Evolutionary conservation across 805 yeast species (phyloP), one percentile per base, ranked within the genome.

Genomic region (Maudiozyma barnettii): DNA sequence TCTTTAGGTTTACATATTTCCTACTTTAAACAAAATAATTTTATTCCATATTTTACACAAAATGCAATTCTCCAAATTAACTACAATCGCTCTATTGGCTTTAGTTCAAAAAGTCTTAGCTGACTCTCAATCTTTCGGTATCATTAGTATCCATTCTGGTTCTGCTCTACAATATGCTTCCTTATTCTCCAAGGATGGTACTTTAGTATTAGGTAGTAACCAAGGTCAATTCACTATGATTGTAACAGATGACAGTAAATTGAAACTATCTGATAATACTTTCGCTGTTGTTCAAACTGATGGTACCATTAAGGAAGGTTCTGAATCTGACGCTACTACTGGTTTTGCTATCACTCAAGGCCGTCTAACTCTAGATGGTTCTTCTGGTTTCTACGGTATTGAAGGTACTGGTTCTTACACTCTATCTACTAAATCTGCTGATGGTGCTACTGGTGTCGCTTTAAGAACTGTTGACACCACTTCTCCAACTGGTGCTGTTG

Each of bases 311-410:
- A 52, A 47, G 13, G 54, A 51, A 21, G 60, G 60, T 39, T 45
- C 54, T 23, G 57, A 52, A 46, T 45, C 56, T 19, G 58, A 60
- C 39, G 63, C 56, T 40, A 42, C 65, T 23, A 49, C 65, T 18
- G 70, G 73, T 3, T 76, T 71, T 56, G 54, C 72, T 22, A 63
- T 75, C 52, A 26, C 54, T 7, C 57, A 64, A 41, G 74, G 71
- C 35, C 53, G 64, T 56, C 65, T 75, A 58, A 53, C 54, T 4
- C 69, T 60, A 57, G 49, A 64, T 35, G 69, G 67, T 41, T 52
- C 61, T 29, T 48, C 56, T 31, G 64, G 52, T 44, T 74, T 71
- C 64, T 55, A 60, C 36, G 72, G 74, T 39, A 65, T 70, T 47
- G 68, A 71, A 33, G 54, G 61, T 41, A 47, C 49, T 14, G 22